A percentile compares a stretch with the other conserved stretches of the same genome.
These are phyloP conservation scores for Blastobotrys americana DNA, from an alignment of 805 yeast species.

Conservation along the genomic window DNA sequence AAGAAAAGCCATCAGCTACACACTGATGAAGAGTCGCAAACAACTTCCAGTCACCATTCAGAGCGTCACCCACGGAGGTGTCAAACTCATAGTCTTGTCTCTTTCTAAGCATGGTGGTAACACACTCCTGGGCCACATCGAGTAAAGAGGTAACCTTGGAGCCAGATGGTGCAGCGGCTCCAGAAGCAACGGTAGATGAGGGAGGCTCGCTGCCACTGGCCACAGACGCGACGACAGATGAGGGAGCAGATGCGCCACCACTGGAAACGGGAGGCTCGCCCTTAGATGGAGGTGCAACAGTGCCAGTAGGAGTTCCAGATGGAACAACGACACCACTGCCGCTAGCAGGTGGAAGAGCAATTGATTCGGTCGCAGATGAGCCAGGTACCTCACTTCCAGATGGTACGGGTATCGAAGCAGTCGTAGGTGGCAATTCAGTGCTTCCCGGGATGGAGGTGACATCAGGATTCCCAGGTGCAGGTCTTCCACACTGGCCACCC, in stretches of 20 bases:
- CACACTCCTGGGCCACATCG: neutral
- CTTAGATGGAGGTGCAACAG: neutral
- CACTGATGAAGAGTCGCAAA: neutral
- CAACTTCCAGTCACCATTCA: neutral
- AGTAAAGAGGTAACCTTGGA: neutral
- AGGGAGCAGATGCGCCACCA: neutral
- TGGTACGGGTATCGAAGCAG: slow-evolving; percentile 3
- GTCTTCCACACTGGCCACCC: neutral
- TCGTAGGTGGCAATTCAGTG: neutral
- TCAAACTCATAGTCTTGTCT: neutral
- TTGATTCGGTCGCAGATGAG: neutral
- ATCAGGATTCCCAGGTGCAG: neutral
- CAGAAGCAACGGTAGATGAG: neutral
- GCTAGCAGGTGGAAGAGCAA: neutral
- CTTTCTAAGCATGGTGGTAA: neutral
- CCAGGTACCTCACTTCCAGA: neutral
- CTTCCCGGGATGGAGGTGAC: neutral
- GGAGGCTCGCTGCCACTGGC: neutral
- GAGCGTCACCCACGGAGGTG: neutral
- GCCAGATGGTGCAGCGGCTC: neutral
- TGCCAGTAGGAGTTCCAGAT: neutral
- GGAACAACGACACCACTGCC: neutral
- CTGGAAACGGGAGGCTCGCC: neutral
- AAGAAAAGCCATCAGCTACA: neutral
- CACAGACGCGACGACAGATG: neutral